A percentile compares a stretch with the other conserved stretches of the same genome.
These are phyloP conservation scores for Fusarium penzigii DNA, from an alignment of 2,329 filamentous ascomycete species.

Conservation along the genomic window DNA sequence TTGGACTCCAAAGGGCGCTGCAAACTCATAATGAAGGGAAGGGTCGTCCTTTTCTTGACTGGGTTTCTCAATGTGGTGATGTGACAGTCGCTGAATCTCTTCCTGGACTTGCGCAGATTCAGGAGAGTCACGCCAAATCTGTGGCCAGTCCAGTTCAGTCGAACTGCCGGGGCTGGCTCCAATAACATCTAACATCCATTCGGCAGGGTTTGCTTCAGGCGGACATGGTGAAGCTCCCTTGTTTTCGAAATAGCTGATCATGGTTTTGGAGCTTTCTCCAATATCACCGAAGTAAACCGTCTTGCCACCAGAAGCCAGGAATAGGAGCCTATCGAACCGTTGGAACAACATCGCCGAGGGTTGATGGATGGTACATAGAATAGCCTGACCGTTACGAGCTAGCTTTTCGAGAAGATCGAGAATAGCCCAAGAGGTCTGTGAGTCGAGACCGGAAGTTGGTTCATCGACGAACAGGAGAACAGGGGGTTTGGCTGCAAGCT, in stretches of 20 bases:
- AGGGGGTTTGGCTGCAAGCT: slow-evolving; percentile 53
- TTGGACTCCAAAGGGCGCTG: slow-evolving; percentile 33
- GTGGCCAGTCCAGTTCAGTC: slow-evolving; percentile 39
- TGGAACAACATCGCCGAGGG: slow-evolving; percentile 50
- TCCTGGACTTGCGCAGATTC: slow-evolving; percentile 34
- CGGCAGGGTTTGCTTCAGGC: slow-evolving; percentile 62
- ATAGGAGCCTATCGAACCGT: slow-evolving; percentile 58
- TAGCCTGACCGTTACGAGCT: slow-evolving; percentile 48
- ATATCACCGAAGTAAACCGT: slow-evolving; percentile 69
- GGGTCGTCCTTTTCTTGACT: slow-evolving; percentile 7
- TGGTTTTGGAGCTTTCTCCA: slow-evolving; percentile 52
- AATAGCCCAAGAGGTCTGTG: slow-evolving; percentile 61
- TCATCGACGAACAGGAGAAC: slow-evolving; percentile 61
- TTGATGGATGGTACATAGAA: slow-evolving; percentile 55
- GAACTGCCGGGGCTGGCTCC: slow-evolving; percentile 50
- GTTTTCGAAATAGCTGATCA: slow-evolving; percentile 61
- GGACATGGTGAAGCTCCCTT: slow-evolving; percentile 59
- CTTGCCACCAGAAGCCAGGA: slow-evolving; percentile 61
- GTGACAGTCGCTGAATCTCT: slow-evolving; percentile 32
- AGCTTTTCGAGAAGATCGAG: slow-evolving; percentile 59
- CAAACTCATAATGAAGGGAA: slow-evolving; percentile 32
- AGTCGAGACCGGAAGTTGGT: slow-evolving; percentile 59
- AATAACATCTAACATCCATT: slow-evolving; percentile 62
- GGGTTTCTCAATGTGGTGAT: slow-evolving; percentile 3
- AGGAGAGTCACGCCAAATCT: slow-evolving; percentile 37